Evolutionary conservation across 345 rosid genomes (phyloP), one percentile per base, ranked within the genome.

Genomic region (Eutrema yunnanense): DNA sequence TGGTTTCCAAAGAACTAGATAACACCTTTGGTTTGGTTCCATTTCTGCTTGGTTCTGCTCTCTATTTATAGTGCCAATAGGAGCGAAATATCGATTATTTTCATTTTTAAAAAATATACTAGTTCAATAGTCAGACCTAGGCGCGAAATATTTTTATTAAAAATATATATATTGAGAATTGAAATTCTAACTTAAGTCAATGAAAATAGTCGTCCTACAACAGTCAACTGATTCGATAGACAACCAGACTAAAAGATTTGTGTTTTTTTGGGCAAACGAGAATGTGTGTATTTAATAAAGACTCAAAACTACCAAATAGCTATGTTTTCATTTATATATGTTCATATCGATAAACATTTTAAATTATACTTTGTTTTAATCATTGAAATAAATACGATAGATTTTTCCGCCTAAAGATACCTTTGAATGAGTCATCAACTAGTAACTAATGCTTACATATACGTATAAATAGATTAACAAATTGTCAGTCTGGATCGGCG

Each of bases 61-160:
- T 61, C 48, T 81, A 82, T 79, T 79, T 81, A 85, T 82, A 85
- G 57, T 26, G 12, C 42, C 50, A 52, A 44, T 38, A 36, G 33
- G 37, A 67, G 49, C 10, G 9, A 29, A 58, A 29, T 13, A 30
- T 16, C 43, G n/a, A 34, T 4, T 41, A 7, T 13, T n/a, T 22
- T n/a, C 2, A 8, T 0, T 6, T 33, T 59, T 19, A 0, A 2
- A 12, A 22, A n/a, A 14, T 26, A 58, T 29, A 33, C 55, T 44
- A 9, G 30, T 43, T 74, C 52, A 42, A 67, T 19, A 41, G 63
- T 75, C 68, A 59, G 42, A 44, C 43, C 22, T 22, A 47, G 65
- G 79, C 65, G 75, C 51, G 42, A 19, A 43, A 66, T 46, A 3
- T 42, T 42, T 46, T 65, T 10, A 7, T 7, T 36, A 29, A 9